phyloP scores from a whole-genome alignment of 495 filamentous ascomycete species.

The Hyaloscypha variabilis region DNA sequence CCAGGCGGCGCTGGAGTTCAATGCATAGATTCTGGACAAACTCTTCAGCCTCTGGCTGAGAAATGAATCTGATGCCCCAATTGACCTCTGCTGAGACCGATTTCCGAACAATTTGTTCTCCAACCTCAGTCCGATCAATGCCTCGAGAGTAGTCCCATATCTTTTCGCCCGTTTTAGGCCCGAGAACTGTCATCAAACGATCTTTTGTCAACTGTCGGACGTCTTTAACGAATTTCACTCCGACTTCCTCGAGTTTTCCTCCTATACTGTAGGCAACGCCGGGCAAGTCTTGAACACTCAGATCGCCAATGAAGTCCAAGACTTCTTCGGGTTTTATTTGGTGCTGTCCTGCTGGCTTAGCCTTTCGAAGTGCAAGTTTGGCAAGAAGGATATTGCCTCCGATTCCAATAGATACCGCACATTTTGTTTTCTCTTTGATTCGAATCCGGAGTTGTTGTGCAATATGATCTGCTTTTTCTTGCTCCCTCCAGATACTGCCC shows the following conservation, averaged over 20 bases:
- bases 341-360: conserved; percentile 93
- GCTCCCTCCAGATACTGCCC: conserved; percentile 78
- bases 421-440: conserved; percentile 74
- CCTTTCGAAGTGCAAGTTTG: conserved; percentile 86
- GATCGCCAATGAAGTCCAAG: conserved; percentile 70
- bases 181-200: conserved; percentile 68
- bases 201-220: conserved; percentile 76
- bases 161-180: conserved; percentile 91
- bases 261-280: conserved; percentile 87
- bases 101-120: conserved; percentile 76
- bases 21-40: conserved; percentile 82
- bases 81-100: conserved; percentile 96
- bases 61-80: conserved; percentile 95
- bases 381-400: conserved; percentile 89
- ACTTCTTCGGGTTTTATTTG: conserved; percentile 81
- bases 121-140: conserved; percentile 85
- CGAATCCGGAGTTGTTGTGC: conserved; percentile 64
- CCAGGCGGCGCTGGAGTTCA: conserved; percentile 77
- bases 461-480: conserved; percentile 77
- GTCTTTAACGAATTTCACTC: conserved; percentile 79
- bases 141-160: conserved; percentile 90
- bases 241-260: conserved; percentile 84
- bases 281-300: conserved; percentile 79
- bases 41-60: conserved; percentile 84
- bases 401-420: conserved; percentile 92